phyloP scores from a whole-genome alignment of 805 yeast genomes.

The Crinitomyces ghanaensis region DNA sequence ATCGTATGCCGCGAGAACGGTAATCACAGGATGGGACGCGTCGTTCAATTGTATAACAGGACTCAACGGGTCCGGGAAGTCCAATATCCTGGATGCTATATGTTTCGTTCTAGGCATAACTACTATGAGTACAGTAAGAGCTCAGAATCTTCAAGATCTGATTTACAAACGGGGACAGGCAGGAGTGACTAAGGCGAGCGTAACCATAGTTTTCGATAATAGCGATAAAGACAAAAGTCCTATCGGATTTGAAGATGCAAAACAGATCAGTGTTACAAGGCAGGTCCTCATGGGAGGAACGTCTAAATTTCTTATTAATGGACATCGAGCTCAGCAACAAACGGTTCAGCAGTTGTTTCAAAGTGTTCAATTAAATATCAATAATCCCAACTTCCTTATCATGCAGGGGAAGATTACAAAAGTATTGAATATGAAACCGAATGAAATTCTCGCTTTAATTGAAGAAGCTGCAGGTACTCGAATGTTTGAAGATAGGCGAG shows the following conservation, averaged over 20 bases:
- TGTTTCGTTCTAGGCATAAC: constrained; percentile 97
- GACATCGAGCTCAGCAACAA: constrained; percentile 92
- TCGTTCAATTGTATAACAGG: constrained; percentile 98
- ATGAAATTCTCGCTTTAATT: constrained; percentile 76
- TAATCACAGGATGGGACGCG: constrained; percentile 88
- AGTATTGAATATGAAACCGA: constrained; percentile 91
- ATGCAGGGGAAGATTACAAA: constrained; percentile 99
- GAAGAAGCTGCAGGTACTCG: constrained; percentile 99
- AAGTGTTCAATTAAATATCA: constrained; percentile 88
- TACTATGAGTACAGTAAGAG: constrained; percentile 89
- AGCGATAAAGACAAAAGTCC: constrained; percentile 67
- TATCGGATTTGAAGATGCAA: constrained; percentile 67
- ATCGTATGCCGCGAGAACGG: constrained; percentile 94
- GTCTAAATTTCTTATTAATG: constrained; percentile 85
- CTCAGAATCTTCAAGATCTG: constrained; percentile 83
- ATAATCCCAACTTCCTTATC: constrained; percentile 91
- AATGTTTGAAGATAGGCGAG: constrained; percentile 87
- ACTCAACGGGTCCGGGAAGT: constrained; percentile 93
- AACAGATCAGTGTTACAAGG: constrained; percentile 81
- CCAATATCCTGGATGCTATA: constrained; percentile 91
- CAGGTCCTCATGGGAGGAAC: constrained; percentile 87
- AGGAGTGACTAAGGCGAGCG: constrained; percentile 93
- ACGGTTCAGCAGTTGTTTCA: constrained; percentile 85
- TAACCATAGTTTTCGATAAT: constrained; percentile 90
- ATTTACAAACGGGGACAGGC: constrained; percentile 97